Base-by-base conservation (phyloP, 1,284 basidiomycete species). In the Cutaneotrichosporon arboriforme region DNA sequence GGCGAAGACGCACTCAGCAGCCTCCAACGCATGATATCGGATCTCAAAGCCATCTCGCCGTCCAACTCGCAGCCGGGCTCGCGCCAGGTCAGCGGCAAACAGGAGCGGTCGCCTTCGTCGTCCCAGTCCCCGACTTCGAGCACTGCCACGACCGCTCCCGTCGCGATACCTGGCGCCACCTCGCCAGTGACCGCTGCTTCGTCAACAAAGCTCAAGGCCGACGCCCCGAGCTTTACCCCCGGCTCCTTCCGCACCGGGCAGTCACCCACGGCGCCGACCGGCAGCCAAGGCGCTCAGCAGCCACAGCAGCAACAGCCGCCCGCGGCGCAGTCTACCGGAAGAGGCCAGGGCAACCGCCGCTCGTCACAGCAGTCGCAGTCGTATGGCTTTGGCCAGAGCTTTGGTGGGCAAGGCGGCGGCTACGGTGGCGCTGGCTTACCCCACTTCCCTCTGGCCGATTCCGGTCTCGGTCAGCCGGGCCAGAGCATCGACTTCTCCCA, bases 181-280 rank as follows among this genome's bases (percentile, higher is more conserved):
- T 39, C 51, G 8, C 41, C 49, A 9, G 26, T 31, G 26, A 10
- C 26, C 18, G 36, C 53, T 5, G 13, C 54, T 3, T 53, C 55
- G 17, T 42, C 58, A 20, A 70, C 67, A 33, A 70, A 70, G 53
- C 61, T 75, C 57, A 74, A 75, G 56, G 69, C 73, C 14, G 72
- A 74, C 52, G 73, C 73, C 3, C 70, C 70, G n/a, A 68, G 63
- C 40, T 75, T 75, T 40, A 72, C 69, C 2, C 73, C 73, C 23
- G 57, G 54, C 14, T 59, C 57, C 3, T 42, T 59, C 15, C 54
- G 54, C 18, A 48, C 50, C 17, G 54, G 53, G 31, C 38, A 34
- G 26, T 59, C 57, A 8, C 57, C 57, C 5, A 55, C 42, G 7
- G 37, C 51, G 18, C 45, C 54, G 5, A 47, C 46, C 18, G 37